Percentiles rank a stretch among this genome's conserved stretches.
phyloP scores from a whole-genome alignment of 306 rosid species.

The Pterocarpus macrocarpus region DNA sequence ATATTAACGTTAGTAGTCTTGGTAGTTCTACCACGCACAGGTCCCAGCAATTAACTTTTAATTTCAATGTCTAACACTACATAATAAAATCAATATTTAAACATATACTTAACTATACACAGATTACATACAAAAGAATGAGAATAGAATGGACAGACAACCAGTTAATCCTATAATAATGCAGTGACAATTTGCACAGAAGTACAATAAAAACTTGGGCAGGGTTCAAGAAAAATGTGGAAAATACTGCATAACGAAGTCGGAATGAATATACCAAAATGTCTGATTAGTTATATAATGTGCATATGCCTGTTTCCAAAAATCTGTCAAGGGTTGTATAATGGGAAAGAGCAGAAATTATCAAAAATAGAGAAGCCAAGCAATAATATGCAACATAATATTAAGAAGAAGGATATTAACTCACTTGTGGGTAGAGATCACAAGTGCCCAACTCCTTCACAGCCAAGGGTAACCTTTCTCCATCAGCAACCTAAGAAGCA shows the following conservation, averaged over 20 bases:
- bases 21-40: slow-evolving; percentile 15
- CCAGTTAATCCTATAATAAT: slow-evolving; percentile 17
- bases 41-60: slow-evolving; percentile 24
- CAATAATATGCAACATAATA: slow-evolving; percentile 33
- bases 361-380: slow-evolving; percentile 24
- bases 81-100: neutral
- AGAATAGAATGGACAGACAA: slow-evolving; percentile 12
- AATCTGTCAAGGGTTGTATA: slow-evolving; percentile 33
- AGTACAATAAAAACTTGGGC: neutral
- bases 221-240: slow-evolving; percentile 15
- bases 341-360: slow-evolving; percentile 32
- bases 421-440: slow-evolving; percentile 98
- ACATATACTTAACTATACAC: neutral
- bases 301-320: slow-evolving; percentile 23
- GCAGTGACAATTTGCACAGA: neutral
- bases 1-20: slow-evolving; percentile 13
- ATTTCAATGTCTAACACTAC: slow-evolving; percentile 28
- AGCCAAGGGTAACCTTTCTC: slow-evolving; percentile 97
- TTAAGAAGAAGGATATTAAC: slow-evolving; percentile 45
- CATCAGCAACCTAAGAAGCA: slow-evolving; percentile 84
- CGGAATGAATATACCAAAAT: slow-evolving; percentile 29
- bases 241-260: slow-evolving; percentile 14
- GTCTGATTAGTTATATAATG: slow-evolving; percentile 32
- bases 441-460: slow-evolving; percentile 99
- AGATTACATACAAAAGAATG: neutral